Conservation (phyloP, 345 rosid species). For the Limnanthes douglasii region DNA sequence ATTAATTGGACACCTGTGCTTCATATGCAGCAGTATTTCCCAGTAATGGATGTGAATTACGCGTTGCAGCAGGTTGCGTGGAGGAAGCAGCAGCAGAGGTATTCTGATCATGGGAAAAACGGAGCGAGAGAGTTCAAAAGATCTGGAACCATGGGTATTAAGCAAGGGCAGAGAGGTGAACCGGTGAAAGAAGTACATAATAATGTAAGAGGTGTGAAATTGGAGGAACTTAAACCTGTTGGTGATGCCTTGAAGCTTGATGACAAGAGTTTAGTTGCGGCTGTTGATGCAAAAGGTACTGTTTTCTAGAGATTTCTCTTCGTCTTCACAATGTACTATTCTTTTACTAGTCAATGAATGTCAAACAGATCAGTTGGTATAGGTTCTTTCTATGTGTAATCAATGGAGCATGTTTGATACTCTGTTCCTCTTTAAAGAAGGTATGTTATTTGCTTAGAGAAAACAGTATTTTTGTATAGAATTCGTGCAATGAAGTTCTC, state of each 20-base stretch:
- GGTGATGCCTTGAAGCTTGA: conserved; percentile 16
- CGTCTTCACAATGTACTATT: no score
- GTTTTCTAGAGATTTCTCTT: no score
- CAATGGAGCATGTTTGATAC: no score
- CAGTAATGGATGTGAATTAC: conserved; percentile 38
- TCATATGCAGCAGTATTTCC: conserved; percentile 67
- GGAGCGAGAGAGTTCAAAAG: conserved; percentile 48
- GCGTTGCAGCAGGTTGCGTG: conserved; percentile 56
- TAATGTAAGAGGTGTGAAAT: conserved; percentile 15
- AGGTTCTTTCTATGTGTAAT: no score
- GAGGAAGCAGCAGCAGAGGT: conserved; percentile 41
- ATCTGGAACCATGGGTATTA: conserved; percentile 27
- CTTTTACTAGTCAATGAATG: no score
- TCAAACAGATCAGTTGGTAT: no score
- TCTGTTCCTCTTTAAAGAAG: no score
- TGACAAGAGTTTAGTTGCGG: conserved; percentile 15
- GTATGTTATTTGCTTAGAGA: no score
- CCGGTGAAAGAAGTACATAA: conserved; percentile 25
- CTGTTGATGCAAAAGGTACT: conserved; percentile 52
- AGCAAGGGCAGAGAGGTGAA: conserved; percentile 21
- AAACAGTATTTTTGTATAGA: no score
- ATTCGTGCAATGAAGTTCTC: no score
- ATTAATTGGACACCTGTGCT: conserved; percentile 62
- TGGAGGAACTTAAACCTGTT: conserved; percentile 22
- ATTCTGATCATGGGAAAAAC: conserved; percentile 36